These are phyloP conservation scores for Ganoderma sinense DNA, from an alignment of 1,284 basidiomycete genomes.

Conservation along the genomic window DNA sequence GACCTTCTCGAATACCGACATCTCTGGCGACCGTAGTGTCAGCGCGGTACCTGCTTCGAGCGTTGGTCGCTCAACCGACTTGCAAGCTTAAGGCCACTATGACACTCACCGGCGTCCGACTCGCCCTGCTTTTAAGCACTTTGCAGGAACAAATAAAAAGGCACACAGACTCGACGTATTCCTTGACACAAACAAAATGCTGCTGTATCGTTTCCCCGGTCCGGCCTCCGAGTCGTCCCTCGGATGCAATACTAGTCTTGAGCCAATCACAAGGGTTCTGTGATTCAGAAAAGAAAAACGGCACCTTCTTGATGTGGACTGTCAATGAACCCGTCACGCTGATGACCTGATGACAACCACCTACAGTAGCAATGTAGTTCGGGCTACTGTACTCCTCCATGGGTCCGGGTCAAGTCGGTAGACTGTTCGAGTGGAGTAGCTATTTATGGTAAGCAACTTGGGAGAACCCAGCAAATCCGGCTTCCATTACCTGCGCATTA, in stretches of 20 bases:
- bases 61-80: background rate
- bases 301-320: background rate
- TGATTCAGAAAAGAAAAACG: background rate
- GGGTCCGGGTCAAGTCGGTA: background rate
- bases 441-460: conserved; percentile 26
- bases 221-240: background rate
- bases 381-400: background rate
- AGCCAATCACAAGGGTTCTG: background rate
- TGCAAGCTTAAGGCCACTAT: background rate
- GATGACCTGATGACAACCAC: background rate
- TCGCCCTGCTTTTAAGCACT: too few relatives aligned
- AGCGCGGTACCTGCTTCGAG: background rate
- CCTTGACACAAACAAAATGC: background rate
- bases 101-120: background rate
- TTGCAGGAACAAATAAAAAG: background rate
- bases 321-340: background rate
- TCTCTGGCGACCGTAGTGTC: background rate
- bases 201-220: background rate
- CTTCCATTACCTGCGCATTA: conserved; percentile 17
- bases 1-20: background rate
- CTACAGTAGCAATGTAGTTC: background rate
- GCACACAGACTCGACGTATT: background rate
- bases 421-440: background rate
- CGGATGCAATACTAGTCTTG: background rate
- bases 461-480: conserved; percentile 15